phyloP scores from a whole-genome alignment of 495 filamentous ascomycete genomes.

The Penicillium psychrofluorescens region DNA sequence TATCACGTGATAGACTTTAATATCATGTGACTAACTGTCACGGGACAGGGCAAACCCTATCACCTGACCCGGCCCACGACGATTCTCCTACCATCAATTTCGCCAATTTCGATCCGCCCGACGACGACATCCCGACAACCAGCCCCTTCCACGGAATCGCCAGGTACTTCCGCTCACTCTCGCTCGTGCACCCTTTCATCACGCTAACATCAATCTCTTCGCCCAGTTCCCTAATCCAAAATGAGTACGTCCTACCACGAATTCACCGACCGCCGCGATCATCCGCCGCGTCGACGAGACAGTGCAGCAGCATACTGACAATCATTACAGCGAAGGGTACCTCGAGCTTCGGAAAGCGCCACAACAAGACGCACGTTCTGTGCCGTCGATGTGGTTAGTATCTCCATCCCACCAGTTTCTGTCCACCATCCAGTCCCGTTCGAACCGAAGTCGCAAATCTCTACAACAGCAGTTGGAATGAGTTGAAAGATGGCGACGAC shows the following conservation, averaged over 20 bases:
- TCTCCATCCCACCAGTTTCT: conserved; percentile 14
- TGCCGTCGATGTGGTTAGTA: conserved; percentile 98
- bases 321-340: conserved; percentile 75
- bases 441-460: conserved; percentile 18
- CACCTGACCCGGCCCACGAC: conserved; percentile 20
- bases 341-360: conserved; percentile 94
- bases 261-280: conserved; percentile 7
- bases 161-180: conserved; percentile 28
- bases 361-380: conserved; percentile 99
- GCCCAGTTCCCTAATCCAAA: conserved; percentile 50
- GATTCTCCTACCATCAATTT: too few relatives aligned
- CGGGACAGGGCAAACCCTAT: conserved; percentile 33
- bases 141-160: conserved; percentile 45
- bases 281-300: conserved; percentile 16
- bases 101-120: conserved; percentile 35
- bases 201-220: conserved; percentile 12
- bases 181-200: background rate
- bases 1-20: too few relatives aligned
- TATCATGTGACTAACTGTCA: conserved; percentile 9
- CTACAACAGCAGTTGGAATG: conserved; percentile 3
- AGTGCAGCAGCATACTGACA: conserved; percentile 32
- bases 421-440: conserved; percentile 3
- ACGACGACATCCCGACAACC: conserved; percentile 44
- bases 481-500: conserved; percentile 9
- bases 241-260: conserved; percentile 52